A percentile compares a stretch with the other conserved stretches of the same genome.
Conservation (phyloP, 2,329 filamentous ascomycete species). For the Aspergillus ruber region DNA sequence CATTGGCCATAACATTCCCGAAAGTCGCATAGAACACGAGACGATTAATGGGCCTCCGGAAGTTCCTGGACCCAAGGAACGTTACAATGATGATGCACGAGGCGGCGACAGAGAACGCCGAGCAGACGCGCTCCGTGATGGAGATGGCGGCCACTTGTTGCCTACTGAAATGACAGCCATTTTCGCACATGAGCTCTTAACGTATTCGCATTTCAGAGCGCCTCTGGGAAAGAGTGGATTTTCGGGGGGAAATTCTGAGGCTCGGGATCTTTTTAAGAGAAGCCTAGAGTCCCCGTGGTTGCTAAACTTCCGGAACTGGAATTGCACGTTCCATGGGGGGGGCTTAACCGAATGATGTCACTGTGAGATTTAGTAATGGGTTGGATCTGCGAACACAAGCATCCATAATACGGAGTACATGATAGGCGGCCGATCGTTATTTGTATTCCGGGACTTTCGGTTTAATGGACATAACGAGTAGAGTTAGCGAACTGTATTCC, state of each 20-base stretch:
- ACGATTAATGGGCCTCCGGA: constrained; percentile 55
- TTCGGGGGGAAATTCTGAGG: background rate
- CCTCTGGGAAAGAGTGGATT: background rate
- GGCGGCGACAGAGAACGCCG: constrained; percentile 12
- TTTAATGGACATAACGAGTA: background rate
- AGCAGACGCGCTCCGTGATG: constrained; percentile 14
- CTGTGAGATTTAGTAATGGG: background rate
- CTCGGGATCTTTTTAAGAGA: background rate
- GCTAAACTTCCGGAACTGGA: background rate
- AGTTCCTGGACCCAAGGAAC: constrained; percentile 12
- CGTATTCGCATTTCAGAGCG: background rate
- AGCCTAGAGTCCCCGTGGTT: background rate
- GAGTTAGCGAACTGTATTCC: background rate
- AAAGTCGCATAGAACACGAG: constrained; percentile 73
- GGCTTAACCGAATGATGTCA: background rate
- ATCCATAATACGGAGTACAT: background rate
- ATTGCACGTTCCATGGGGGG: background rate
- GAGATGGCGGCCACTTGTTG: constrained; percentile 5
- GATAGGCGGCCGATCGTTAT: background rate
- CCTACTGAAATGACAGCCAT: background rate
- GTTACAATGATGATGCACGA: constrained; percentile 15
- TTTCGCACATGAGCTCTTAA: background rate
- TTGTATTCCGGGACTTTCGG: background rate
- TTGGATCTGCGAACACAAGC: too few relatives aligned
- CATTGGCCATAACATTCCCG: constrained; percentile 67